Percentiles rank a stretch among this genome's conserved stretches.
These are phyloP conservation scores for Xylaria sp. DNA, from an alignment of 2,329 filamentous ascomycete genomes.

Conservation along the genomic window DNA sequence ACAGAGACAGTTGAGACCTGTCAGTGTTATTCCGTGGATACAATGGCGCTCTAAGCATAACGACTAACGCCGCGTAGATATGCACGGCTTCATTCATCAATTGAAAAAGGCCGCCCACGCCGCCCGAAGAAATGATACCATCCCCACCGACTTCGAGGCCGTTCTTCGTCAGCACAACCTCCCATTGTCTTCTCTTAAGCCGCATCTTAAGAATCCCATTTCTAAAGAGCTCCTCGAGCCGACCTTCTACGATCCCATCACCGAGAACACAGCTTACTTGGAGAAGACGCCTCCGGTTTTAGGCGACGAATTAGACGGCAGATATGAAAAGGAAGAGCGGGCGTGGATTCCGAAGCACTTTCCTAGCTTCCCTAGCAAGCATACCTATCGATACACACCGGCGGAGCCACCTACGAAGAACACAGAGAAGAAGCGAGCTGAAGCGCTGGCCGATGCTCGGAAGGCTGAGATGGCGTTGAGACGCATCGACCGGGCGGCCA, in stretches of 20 bases:
- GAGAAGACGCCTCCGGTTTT: constrained; percentile 56
- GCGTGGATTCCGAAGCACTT: constrained; percentile 68
- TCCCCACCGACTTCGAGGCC: constrained; percentile 67
- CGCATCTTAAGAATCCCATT: constrained; percentile 66
- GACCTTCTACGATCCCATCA: constrained; percentile 52
- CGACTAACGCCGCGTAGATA: constrained; percentile 54
- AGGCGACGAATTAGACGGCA: constrained; percentile 67
- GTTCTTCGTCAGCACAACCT: constrained; percentile 63
- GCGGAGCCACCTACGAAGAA: constrained; percentile 53
- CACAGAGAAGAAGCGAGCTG: constrained; percentile 67
- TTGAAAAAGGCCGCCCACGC: constrained; percentile 59
- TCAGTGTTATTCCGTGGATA: constrained; percentile 49
- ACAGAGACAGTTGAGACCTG: constrained; percentile 66
- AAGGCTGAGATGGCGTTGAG: constrained; percentile 71
- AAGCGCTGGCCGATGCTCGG: constrained; percentile 68
- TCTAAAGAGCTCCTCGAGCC: constrained; percentile 53
- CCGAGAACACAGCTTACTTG: constrained; percentile 54
- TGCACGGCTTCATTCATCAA: constrained; percentile 60
- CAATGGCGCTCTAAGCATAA: background rate
- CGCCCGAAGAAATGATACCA: constrained; percentile 63
- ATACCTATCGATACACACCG: constrained; percentile 71
- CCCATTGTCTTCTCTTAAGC: constrained; percentile 61
- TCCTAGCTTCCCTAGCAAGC: constrained; percentile 70
- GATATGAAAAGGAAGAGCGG: constrained; percentile 64
- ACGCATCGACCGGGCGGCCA: constrained; percentile 68